Evolutionary conservation across 306 rosid species (phyloP).

Genomic region (Trichosanthes truncata): DNA sequence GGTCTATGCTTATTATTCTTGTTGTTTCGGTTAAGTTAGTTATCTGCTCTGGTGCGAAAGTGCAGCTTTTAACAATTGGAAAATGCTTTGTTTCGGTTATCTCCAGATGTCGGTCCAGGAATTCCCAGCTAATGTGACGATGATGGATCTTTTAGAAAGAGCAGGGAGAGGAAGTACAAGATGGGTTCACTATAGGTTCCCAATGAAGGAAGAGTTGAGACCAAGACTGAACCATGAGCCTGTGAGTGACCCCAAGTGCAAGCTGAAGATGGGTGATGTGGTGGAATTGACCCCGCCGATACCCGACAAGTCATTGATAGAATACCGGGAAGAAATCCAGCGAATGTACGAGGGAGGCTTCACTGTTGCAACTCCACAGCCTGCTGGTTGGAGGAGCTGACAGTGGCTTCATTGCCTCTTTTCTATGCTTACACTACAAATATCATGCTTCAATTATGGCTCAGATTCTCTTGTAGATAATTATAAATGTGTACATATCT

Average conservation of each 20-base stretch:
- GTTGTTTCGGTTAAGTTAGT: background rate
- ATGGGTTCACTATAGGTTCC: conserved; percentile 65
- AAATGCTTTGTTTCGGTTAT: background rate
- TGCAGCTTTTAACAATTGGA: background rate
- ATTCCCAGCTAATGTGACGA: conserved; percentile 56
- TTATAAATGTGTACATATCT: conserved; percentile 36
- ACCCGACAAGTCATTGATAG: conserved; percentile 60
- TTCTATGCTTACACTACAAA: background rate
- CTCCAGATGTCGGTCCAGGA: conserved; percentile 98
- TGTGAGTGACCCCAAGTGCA: conserved; percentile 57
- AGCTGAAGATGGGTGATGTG: conserved; percentile 93
- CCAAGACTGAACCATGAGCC: conserved; percentile 72
- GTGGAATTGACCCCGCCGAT: conserved; percentile 79
- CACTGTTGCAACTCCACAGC: conserved; percentile 35
- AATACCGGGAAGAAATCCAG: conserved; percentile 90
- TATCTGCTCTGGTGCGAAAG: background rate
- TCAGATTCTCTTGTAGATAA: conserved; percentile 23
- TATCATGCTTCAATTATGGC: background rate
- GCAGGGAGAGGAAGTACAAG: conserved; percentile 58
- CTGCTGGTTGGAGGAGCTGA: conserved; percentile 54
- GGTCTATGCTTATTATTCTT: conserved; percentile 30
- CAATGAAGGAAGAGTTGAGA: conserved; percentile 83
- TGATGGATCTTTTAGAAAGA: conserved; percentile 61
- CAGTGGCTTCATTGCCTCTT: conserved; percentile 4
- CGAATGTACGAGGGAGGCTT: conserved; percentile 79